Evolutionary conservation across 164 flowering plant genomes (phyloP).

Genomic region (Aristolochia californica): DNA sequence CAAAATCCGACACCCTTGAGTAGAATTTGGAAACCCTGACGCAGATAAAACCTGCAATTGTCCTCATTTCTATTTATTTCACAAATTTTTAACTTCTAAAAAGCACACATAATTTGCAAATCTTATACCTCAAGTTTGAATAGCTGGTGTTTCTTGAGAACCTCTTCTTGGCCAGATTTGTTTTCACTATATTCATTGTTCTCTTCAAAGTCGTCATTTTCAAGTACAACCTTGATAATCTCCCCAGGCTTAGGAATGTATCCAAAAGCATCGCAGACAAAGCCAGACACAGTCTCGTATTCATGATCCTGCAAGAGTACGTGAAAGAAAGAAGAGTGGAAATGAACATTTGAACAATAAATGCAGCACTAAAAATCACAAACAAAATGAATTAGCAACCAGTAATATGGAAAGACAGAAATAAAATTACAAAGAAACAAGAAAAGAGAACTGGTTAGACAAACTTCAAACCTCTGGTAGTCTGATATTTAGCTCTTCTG

Average conservation of each 20-base stretch:
- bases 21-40: no score
- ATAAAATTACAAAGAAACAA: background rate
- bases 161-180: slow-evolving; percentile 47
- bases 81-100: no score
- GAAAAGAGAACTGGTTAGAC: background rate
- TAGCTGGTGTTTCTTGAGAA: slow-evolving; percentile 48
- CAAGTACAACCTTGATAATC: slow-evolving; percentile 72
- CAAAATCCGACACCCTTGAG: no score
- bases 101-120: background rate
- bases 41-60: no score
- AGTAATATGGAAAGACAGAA: no score
- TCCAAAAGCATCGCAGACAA: slow-evolving; percentile 90
- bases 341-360: background rate
- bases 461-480: slow-evolving; percentile 68
- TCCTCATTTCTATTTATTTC: no score
- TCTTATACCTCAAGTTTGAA: slow-evolving; percentile 85
- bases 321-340: background rate
- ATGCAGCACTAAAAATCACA: background rate
- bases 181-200: slow-evolving; percentile 32
- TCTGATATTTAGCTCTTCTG: slow-evolving; percentile 81
- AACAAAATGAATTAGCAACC: no score
- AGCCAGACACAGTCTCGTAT: slow-evolving; percentile 97
- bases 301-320: slow-evolving; percentile 67
- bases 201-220: slow-evolving; percentile 59
- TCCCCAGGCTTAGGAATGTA: slow-evolving; percentile 97